Evolutionary conservation across 2,329 filamentous ascomycete species (phyloP).

Genomic region (Beauveria bassiana): DNA sequence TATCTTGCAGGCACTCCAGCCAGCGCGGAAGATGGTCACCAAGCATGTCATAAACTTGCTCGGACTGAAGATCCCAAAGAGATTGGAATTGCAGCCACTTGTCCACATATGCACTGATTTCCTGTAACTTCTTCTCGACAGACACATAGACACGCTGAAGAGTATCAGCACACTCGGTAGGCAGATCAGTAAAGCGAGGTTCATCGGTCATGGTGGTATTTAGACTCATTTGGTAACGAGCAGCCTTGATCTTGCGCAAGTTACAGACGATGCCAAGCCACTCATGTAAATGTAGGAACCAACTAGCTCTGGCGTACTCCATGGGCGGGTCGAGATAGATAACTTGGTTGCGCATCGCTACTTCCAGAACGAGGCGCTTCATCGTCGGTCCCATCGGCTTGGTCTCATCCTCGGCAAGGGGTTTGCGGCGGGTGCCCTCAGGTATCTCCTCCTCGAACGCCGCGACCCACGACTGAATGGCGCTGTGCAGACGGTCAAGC

Average conservation of each 20-base stretch:
- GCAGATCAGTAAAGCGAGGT: slow-evolving; percentile 74
- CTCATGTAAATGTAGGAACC: slow-evolving; percentile 85
- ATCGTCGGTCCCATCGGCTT: slow-evolving; percentile 55
- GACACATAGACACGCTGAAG: slow-evolving; percentile 74
- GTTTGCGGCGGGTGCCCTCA: slow-evolving; percentile 46
- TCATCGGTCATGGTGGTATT: slow-evolving; percentile 59
- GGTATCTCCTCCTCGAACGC: slow-evolving; percentile 63
- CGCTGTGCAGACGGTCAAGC: slow-evolving; percentile 72
- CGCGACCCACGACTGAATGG: slow-evolving; percentile 79
- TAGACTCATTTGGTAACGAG: slow-evolving; percentile 84
- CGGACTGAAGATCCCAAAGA: slow-evolving; percentile 92
- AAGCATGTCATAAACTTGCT: slow-evolving; percentile 87
- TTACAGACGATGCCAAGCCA: slow-evolving; percentile 94
- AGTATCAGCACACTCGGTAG: slow-evolving; percentile 71
- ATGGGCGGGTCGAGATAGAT: slow-evolving; percentile 94
- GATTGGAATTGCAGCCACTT: slow-evolving; percentile 99
- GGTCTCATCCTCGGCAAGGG: slow-evolving; percentile 35
- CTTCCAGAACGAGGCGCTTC: slow-evolving; percentile 73
- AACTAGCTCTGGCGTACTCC: slow-evolving; percentile 84
- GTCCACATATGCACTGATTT: slow-evolving; percentile 81
- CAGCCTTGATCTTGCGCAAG: slow-evolving; percentile 87
- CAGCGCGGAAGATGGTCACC: slow-evolving; percentile 88
- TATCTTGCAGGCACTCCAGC: slow-evolving; percentile 94
- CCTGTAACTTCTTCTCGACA: slow-evolving; percentile 73
- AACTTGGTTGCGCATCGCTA: slow-evolving; percentile 96